Base-by-base conservation (phyloP, 1,139 yeast species). In the Eremothecium cymbalariae region DNA sequence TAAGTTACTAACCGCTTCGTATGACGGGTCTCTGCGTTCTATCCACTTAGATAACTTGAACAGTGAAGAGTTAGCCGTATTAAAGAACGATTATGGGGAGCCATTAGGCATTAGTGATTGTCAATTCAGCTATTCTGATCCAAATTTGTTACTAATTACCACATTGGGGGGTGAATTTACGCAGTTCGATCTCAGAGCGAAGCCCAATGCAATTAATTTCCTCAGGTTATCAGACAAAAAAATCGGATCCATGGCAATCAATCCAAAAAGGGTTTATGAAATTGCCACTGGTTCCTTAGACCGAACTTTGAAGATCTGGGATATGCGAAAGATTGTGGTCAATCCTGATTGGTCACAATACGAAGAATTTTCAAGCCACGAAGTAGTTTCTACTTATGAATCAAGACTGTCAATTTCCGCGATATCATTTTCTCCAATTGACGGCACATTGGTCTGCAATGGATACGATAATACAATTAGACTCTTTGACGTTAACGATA, bases 241-340 rank as follows among this genome's bases (percentile, higher is more conserved):
- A 53, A 85, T 88, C 38, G 97, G 97, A 0, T 85, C 93, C 1
- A 82, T 90, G 56, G 57, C 80, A 1, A 70, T 84, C 15, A 85
- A 84, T 48, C 97, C 97, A 1, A 61, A 64, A 25, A 63, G 72
- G 41, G 48, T 59, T 3, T 49, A 64, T 45, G 82, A 81, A 44
- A 67, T 86, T 3, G 93, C 90, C 3, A 79, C 95, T 0, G 94
- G 88, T 0, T 86, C 96, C 0, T 65, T 90, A 33, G 98, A 90
- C 53, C 65, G 97, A 45, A 72, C 90, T 0, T 55, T 90, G 57
- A 72, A 82, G 42, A 57, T 90, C 1, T 90, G 95, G 96, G 98
- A 90, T 57, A 59, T 86, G 27, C 63, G 96, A 37, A 71, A 68
- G 33, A 51, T 67, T 3, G 61, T 63, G n/a, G 53, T 60, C 4